These are phyloP conservation scores for Garcia nutans DNA, from an alignment of 345 rosid species.

Conservation along the genomic window DNA sequence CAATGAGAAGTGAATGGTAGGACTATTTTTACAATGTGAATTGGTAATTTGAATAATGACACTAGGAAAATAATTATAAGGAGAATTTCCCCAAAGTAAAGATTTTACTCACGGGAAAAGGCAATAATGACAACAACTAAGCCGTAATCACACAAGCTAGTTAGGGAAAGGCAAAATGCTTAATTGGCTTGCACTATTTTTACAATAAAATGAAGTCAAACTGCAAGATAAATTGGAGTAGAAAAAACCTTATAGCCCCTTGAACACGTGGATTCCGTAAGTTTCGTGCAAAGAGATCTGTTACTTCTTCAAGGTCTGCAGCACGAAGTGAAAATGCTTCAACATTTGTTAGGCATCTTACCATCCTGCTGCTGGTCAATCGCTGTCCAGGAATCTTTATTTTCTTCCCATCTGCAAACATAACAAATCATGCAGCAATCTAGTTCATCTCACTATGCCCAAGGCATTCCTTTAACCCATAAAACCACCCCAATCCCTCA, in stretches of 20 bases:
- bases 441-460: neutral
- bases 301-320: slow-evolving; percentile 81
- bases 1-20: too few relatives aligned
- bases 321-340: slow-evolving; percentile 85
- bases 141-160: too few relatives aligned
- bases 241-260: slow-evolving; percentile 74
- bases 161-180: neutral
- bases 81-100: too few relatives aligned
- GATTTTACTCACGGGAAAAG: neutral
- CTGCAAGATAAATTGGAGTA: neutral
- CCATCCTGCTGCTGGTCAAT: slow-evolving; percentile 53
- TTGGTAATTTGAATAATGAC: too few relatives aligned
- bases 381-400: slow-evolving; percentile 46
- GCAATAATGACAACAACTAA: too few relatives aligned
- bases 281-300: slow-evolving; percentile 59
- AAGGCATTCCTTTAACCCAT: neutral
- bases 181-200: neutral
- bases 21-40: too few relatives aligned
- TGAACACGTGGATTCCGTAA: slow-evolving; percentile 63
- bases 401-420: slow-evolving; percentile 52
- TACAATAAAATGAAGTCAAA: neutral
- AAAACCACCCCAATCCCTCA: neutral
- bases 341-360: slow-evolving; percentile 67
- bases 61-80: too few relatives aligned
- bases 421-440: neutral